These are phyloP conservation scores for Terfezia boudieri DNA, from an alignment of 495 filamentous ascomycete species.

Conservation along the genomic window DNA sequence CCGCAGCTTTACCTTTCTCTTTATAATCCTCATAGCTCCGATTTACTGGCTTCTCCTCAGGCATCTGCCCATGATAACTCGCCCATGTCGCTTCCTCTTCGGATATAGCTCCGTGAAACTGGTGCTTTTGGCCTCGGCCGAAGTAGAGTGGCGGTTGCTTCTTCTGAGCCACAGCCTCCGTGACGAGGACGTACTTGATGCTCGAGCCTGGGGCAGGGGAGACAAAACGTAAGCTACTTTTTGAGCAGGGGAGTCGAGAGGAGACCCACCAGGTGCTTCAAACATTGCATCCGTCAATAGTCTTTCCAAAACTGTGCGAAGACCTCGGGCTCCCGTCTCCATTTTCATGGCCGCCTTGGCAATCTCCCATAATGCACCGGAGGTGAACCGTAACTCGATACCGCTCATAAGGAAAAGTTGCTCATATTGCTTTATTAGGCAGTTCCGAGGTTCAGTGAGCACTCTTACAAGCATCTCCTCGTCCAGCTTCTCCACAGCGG, in stretches of 20 bases:
- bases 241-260: conserved; percentile 7
- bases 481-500: conserved; percentile 62
- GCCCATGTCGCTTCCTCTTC: conserved; percentile 45
- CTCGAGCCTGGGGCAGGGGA: conserved; percentile 25
- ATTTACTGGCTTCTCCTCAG: conserved; percentile 16
- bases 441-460: conserved; percentile 78
- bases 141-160: conserved; percentile 40
- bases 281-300: conserved; percentile 80
- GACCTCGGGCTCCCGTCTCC: conserved; percentile 67
- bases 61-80: not conserved
- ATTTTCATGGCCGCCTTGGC: conserved; percentile 49
- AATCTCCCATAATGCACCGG: conserved; percentile 50
- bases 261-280: conserved; percentile 45
- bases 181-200: conserved; percentile 53
- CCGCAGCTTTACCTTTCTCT: conserved; percentile 12
- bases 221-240: not conserved
- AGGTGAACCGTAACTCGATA: conserved; percentile 66
- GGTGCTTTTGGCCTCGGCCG: conserved; percentile 34
- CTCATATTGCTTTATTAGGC: conserved; percentile 62
- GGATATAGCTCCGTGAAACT: conserved; percentile 35
- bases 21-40: conserved; percentile 13
- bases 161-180: conserved; percentile 43
- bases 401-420: conserved; percentile 64
- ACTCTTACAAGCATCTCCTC: conserved; percentile 60
- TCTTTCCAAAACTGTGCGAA: conserved; percentile 76